These are phyloP conservation scores for Floccularia luteovirens DNA, from an alignment of 768 basidiomycete species.

Conservation along the genomic window DNA sequence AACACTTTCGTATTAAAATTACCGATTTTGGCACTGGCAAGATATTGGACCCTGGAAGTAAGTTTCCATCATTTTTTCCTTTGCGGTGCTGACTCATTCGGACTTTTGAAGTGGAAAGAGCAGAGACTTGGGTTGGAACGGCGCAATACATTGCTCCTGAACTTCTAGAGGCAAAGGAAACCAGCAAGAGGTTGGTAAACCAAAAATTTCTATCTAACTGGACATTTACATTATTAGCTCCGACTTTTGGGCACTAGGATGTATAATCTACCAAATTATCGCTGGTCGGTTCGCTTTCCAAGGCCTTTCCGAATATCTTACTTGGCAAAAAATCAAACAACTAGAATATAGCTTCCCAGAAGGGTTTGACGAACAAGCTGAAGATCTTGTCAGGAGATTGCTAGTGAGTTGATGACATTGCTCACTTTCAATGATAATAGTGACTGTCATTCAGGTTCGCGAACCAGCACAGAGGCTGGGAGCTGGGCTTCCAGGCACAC, in stretches of 20 bases:
- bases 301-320: slow-evolving; percentile 87
- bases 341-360: slow-evolving; percentile 84
- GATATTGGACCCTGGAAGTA: slow-evolving; percentile 50
- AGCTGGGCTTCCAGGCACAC: slow-evolving; percentile 30
- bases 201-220: not conserved
- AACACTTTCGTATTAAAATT: slow-evolving; percentile 82
- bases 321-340: slow-evolving; percentile 89
- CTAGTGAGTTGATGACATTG: slow-evolving; percentile 43
- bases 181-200: slow-evolving; percentile 58
- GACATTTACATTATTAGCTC: slow-evolving; percentile 43
- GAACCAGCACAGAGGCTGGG: slow-evolving; percentile 59
- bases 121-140: slow-evolving; percentile 80
- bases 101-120: slow-evolving; percentile 28
- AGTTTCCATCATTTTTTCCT: slow-evolving; percentile 14
- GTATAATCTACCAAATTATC: slow-evolving; percentile 90
- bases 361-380: slow-evolving; percentile 75
- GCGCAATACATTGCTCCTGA: slow-evolving; percentile 90
- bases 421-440: slow-evolving; percentile 1
- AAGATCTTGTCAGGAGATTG: slow-evolving; percentile 71
- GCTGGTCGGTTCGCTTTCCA: slow-evolving; percentile 89
- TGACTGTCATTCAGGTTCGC: slow-evolving; percentile 30
- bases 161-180: slow-evolving; percentile 65
- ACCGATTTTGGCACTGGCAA: slow-evolving; percentile 96
- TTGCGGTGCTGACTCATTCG: slow-evolving; percentile 2
- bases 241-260: slow-evolving; percentile 94